Conservation (phyloP, 2,329 filamentous ascomycete species). For the Ambrosiella cleistominuta region DNA sequence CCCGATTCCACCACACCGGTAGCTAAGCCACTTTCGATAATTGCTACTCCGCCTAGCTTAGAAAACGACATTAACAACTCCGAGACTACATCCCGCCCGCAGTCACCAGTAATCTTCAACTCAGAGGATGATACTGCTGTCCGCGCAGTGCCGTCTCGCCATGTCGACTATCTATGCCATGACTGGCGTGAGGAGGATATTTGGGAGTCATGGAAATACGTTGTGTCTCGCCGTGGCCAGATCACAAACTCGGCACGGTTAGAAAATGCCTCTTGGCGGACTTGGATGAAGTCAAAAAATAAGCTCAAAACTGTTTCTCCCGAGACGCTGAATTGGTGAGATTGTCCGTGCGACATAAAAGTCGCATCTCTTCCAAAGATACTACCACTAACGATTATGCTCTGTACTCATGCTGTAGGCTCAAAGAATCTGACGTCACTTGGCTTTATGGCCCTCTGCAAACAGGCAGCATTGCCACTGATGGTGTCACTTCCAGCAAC, state of each 20-base stretch:
- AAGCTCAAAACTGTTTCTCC: slow-evolving; percentile 74
- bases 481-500: slow-evolving; percentile 25
- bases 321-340: slow-evolving; percentile 83
- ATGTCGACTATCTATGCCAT: slow-evolving; percentile 91
- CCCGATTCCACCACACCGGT: slow-evolving; percentile 27
- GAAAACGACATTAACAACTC: slow-evolving; percentile 32
- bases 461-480: slow-evolving; percentile 42
- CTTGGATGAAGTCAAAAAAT: slow-evolving; percentile 88
- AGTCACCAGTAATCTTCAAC: slow-evolving; percentile 26
- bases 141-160: slow-evolving; percentile 56
- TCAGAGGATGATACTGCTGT: slow-evolving; percentile 69
- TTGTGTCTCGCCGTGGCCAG: slow-evolving; percentile 59
- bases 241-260: slow-evolving; percentile 68
- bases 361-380: not conserved
- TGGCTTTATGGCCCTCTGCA: slow-evolving; percentile 94
- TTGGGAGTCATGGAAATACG: slow-evolving; percentile 92
- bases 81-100: slow-evolving; percentile 34
- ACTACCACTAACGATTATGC: slow-evolving; percentile 11
- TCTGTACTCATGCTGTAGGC: slow-evolving; percentile 33
- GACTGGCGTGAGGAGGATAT: slow-evolving; percentile 93
- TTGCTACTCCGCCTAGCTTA: not conserved
- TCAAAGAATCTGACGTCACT: slow-evolving; percentile 93
- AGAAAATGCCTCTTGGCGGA: slow-evolving; percentile 94
- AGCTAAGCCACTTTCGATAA: slow-evolving; percentile 18
- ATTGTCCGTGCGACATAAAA: not conserved